These are phyloP conservation scores for Chamaenerion angustifolium DNA, from an alignment of 345 rosid genomes.

Conservation along the genomic window DNA sequence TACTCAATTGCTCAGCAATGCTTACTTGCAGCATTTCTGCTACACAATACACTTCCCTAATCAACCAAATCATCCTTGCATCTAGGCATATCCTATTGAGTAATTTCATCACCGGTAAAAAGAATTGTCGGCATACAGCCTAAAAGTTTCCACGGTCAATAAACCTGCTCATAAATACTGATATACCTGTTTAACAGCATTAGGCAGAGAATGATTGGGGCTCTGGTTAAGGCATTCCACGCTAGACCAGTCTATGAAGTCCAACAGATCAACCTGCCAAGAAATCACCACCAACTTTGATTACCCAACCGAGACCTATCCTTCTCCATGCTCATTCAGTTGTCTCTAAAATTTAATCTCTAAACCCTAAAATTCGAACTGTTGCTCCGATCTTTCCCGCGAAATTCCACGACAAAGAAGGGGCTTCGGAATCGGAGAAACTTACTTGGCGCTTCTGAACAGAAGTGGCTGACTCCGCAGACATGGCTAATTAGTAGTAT, in stretches of 20 bases:
- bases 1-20: too few species aligned
- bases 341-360: not conserved
- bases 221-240: slow-evolving; percentile 90
- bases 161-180: not conserved
- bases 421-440: not conserved
- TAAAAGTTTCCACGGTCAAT: too few species aligned
- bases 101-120: too few species aligned
- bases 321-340: not conserved
- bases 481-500: slow-evolving; percentile 25
- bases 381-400: too few species aligned
- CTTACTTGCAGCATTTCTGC: too few species aligned
- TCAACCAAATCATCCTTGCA: too few species aligned
- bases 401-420: not conserved
- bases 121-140: too few species aligned
- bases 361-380: not conserved
- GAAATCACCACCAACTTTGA: not conserved
- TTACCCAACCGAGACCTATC: too few species aligned
- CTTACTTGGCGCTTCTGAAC: slow-evolving; percentile 57
- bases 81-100: too few species aligned
- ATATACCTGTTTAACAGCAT: slow-evolving; percentile 94
- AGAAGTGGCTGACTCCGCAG: slow-evolving; percentile 56
- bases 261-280: slow-evolving; percentile 67
- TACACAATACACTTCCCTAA: too few species aligned
- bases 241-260: slow-evolving; percentile 89
- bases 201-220: slow-evolving; percentile 50